phyloP scores from a whole-genome alignment of 176 grass and related monocot genomes.

The Puccinellia tenuiflora region DNA sequence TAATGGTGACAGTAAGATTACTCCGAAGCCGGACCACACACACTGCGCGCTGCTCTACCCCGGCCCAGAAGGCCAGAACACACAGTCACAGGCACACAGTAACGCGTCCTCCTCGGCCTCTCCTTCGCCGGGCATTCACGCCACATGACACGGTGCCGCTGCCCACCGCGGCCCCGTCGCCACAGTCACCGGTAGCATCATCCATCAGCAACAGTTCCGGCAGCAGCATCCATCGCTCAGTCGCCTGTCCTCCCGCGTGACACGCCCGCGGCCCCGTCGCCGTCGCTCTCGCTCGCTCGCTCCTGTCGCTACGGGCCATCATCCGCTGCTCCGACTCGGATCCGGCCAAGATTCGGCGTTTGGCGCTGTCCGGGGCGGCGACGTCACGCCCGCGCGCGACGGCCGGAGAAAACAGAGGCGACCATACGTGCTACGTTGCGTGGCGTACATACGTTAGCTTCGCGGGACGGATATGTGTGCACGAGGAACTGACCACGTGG shows the following conservation, averaged over 20 bases:
- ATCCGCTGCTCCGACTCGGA: background rate
- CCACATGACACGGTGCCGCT: no score
- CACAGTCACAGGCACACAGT: background rate
- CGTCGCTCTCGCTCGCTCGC: background rate
- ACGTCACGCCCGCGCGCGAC: conserved; percentile 23
- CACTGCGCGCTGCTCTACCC: no score
- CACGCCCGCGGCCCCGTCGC: background rate
- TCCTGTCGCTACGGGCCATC: background rate
- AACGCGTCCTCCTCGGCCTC: no score
- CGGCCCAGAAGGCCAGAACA: background rate
- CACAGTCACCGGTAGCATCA: conserved; percentile 23
- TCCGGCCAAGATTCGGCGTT: background rate
- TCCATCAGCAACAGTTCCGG: conserved; percentile 34
- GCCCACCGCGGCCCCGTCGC: no score
- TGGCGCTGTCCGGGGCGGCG: background rate
- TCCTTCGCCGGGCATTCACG: background rate
- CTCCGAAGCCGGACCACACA: no score
- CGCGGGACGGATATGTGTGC: no score
- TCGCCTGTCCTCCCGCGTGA: conserved; percentile 7
- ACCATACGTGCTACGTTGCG: no score
- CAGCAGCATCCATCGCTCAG: background rate
- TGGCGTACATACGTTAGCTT: no score
- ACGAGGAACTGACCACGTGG: no score
- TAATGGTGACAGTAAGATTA: no score
- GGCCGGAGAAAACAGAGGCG: no score